Percentiles rank a stretch among this genome's conserved stretches.
Evolutionary conservation across 108 stramenopile species (phyloP).

Genomic region (Cyclotella choctawhatcheeana): DNA sequence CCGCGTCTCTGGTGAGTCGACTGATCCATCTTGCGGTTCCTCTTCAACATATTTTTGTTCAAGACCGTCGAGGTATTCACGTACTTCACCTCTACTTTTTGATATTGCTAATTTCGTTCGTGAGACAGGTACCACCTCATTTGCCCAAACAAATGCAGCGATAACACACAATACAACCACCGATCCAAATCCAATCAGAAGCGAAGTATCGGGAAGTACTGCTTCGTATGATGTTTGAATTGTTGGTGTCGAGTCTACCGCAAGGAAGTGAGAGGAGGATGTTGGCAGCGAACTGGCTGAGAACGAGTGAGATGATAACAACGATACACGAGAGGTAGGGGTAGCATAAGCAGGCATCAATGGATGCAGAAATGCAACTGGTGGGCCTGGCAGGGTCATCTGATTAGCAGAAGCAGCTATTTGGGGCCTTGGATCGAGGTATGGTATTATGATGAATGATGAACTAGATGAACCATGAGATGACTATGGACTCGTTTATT

Average conservation of each 20-base stretch:
- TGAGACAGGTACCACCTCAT: conserved; percentile 75
- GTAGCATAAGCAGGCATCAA: too few species aligned
- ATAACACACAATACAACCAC: conserved; percentile 62
- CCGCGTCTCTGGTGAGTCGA: background rate
- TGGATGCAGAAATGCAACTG: background rate
- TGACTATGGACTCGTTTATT: too few species aligned
- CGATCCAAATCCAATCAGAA: conserved; percentile 63
- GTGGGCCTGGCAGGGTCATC: background rate
- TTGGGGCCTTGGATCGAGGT: too few species aligned
- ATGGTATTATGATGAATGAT: too few species aligned
- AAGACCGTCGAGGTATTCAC: conserved; percentile 79
- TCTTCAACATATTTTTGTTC: conserved; percentile 8
- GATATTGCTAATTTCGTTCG: conserved; percentile 79
- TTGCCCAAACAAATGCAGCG: conserved; percentile 65
- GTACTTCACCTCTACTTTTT: conserved; percentile 66
- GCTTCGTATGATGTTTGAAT: conserved; percentile 61
- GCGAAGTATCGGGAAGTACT: conserved; percentile 54
- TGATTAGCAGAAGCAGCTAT: too few species aligned
- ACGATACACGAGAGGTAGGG: too few species aligned
- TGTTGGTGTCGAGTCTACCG: conserved; percentile 6
- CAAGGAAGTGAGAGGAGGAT: background rate
- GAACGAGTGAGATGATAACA: too few species aligned
- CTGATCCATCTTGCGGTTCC: background rate
- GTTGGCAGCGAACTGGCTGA: background rate
- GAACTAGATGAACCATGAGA: too few species aligned